Base-by-base conservation (phyloP, 2,329 filamentous ascomycete genomes). In the Bipolaris sorokiniana region DNA sequence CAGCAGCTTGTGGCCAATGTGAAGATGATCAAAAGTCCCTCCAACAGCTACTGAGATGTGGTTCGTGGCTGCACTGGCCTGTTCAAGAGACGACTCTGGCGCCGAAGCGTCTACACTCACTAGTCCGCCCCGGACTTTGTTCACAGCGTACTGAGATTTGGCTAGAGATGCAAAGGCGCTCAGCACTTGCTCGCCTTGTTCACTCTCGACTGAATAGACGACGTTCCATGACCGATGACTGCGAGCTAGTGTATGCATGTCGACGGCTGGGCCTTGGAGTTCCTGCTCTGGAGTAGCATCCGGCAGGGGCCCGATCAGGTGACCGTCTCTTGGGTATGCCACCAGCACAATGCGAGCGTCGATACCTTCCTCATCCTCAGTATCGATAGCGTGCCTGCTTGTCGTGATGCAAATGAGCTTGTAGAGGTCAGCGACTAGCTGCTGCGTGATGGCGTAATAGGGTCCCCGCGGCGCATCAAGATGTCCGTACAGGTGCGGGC, bases 11-110 rank as follows among this genome's bases (percentile, higher is more conserved):
- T 99, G 95, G 5, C 95, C 95, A 3, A 91, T 88, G 73, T 99
- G 95, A 20, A 99, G 84, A 77, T 98, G 92, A 75, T 99, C 95
- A 77, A 98, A 99, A 0, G 95, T 99, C 9, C 95, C 95, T 28
- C 94, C 95, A 11, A 98, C 86, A 50, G 89, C 91, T 48, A 96
- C 89, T 13, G 86, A 83, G 57, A 81, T 78, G 73, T 90, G 85
- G 40, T 76, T 71, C n/a, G 48, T 59, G 15, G 60, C 5, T 26
- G 23, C 48, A 18, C 7, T 50, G n/a, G 50, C n/a, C 20, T 56
- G n/a, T 22, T 48, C 52, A 23, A 52, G 16, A 33, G 62, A 23
- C 20, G 49, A 7, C 15, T 36, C 52, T 42, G 51, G 28, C 23
- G 22, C 22, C 33, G 58, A 16, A 7, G 48, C 49, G 37, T 62